These are phyloP conservation scores for Vaccinium darrowii DNA, from an alignment of 148 eudicot genomes.

Conservation along the genomic window DNA sequence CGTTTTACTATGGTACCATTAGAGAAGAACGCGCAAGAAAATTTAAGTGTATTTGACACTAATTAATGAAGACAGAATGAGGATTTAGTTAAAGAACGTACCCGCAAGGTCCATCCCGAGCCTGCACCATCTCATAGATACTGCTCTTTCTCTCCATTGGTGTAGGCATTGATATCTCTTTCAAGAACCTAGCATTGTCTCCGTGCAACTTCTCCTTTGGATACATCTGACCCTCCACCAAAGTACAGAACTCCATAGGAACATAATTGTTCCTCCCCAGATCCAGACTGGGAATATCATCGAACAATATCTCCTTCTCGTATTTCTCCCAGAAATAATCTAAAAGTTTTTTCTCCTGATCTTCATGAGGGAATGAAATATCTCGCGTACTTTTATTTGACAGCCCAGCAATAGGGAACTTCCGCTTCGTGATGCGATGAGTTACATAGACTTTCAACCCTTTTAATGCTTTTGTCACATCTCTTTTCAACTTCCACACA, in stretches of 20 bases:
- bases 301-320: slow-evolving; percentile 19
- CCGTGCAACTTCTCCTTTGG: slow-evolving; percentile 45
- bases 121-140: slow-evolving; percentile 44
- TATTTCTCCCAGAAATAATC: slow-evolving; percentile 50
- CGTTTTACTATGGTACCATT: background rate
- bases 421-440: slow-evolving; percentile 56
- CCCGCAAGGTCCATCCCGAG: slow-evolving; percentile 55
- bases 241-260: slow-evolving; percentile 60
- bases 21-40: background rate
- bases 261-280: slow-evolving; percentile 54
- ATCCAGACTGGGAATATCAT: slow-evolving; percentile 46
- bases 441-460: slow-evolving; percentile 51
- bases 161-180: slow-evolving; percentile 38
- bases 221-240: slow-evolving; percentile 61
- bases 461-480: slow-evolving; percentile 27
- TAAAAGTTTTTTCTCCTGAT: slow-evolving; percentile 42
- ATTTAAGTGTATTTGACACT: background rate
- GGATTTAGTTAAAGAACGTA: slow-evolving; percentile 23
- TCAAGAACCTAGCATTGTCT: slow-evolving; percentile 26
- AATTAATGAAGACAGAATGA: background rate
- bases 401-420: slow-evolving; percentile 40
- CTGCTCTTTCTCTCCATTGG: slow-evolving; percentile 36
- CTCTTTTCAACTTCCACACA: slow-evolving; percentile 9
- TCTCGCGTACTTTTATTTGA: slow-evolving; percentile 33
- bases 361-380: slow-evolving; percentile 33